These are phyloP conservation scores for Rhizopogon sp. DNA, from an alignment of 768 basidiomycete species.

Conservation along the genomic window DNA sequence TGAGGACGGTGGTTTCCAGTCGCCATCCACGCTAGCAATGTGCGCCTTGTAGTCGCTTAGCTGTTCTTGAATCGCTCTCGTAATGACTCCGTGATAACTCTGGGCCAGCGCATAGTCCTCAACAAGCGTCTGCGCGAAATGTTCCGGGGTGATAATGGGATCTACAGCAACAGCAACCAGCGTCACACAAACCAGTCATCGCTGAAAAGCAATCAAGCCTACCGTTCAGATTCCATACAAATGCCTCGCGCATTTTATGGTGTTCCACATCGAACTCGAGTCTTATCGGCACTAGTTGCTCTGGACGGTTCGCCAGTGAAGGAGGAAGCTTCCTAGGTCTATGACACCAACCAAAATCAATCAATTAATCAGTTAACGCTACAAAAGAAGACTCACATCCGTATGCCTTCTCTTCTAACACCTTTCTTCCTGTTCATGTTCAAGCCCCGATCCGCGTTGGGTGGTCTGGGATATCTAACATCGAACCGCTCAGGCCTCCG, in stretches of 20 bases:
- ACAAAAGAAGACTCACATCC: slow-evolving; percentile 54
- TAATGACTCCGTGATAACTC: slow-evolving; percentile 61
- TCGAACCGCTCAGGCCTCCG: slow-evolving; percentile 40
- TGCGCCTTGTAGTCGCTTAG: slow-evolving; percentile 76
- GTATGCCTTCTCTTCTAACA: slow-evolving; percentile 63
- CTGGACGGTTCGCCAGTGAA: slow-evolving; percentile 57
- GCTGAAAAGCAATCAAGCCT: slow-evolving; percentile 16
- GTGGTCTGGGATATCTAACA: slow-evolving; percentile 51
- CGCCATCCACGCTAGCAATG: slow-evolving; percentile 48
- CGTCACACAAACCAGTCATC: background rate
- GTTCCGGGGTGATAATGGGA: slow-evolving; percentile 81
- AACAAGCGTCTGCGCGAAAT: slow-evolving; percentile 85
- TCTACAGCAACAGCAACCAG: slow-evolving; percentile 41
- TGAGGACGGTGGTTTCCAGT: slow-evolving; percentile 20
- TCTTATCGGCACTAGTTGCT: slow-evolving; percentile 91
- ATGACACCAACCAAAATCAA: slow-evolving; percentile 8
- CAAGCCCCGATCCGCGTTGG: slow-evolving; percentile 17
- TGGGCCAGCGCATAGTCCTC: slow-evolving; percentile 83
- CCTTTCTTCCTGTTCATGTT: slow-evolving; percentile 39
- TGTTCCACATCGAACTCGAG: slow-evolving; percentile 95
- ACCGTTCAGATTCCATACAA: slow-evolving; percentile 97
- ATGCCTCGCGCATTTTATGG: slow-evolving; percentile 91
- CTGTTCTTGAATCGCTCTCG: slow-evolving; percentile 85
- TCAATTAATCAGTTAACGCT: background rate
- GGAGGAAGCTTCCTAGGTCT: slow-evolving; percentile 59